A percentile compares a stretch with the other conserved stretches of the same genome.
phyloP scores from a whole-genome alignment of 768 basidiomycete genomes.

The Strobilomyces confusus region DNA sequence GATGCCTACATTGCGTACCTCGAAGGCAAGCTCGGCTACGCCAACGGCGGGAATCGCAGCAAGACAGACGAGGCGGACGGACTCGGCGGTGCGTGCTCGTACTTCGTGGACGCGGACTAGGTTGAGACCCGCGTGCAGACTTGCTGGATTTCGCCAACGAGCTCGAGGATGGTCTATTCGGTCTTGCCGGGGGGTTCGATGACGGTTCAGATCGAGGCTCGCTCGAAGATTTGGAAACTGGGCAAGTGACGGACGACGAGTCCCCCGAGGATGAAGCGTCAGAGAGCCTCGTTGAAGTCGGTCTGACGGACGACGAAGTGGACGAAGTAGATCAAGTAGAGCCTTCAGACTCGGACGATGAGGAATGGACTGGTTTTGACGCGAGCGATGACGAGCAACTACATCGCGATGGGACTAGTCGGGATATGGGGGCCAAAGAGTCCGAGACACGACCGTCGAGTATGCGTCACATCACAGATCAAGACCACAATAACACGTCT shows the following conservation, averaged over 20 bases:
- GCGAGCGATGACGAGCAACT: constrained; percentile 1
- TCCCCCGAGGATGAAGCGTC: constrained; percentile 6
- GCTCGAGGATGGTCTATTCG: constrained; percentile 12
- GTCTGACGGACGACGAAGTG: neutral
- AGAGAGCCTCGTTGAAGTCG: neutral
- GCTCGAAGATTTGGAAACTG: neutral
- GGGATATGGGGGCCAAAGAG: neutral
- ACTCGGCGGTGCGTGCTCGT: constrained; percentile 60
- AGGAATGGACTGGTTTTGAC: constrained; percentile 35
- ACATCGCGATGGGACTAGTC: neutral
- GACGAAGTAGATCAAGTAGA: too few species aligned
- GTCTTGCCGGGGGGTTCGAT: neutral
- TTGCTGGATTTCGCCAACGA: constrained; percentile 48
- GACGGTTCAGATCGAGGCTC: neutral
- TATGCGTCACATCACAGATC: constrained; percentile 7
- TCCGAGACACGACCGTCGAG: constrained; percentile 6
- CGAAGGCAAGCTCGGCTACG: constrained; percentile 69
- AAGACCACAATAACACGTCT: constrained; percentile 1
- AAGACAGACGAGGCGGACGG: constrained; percentile 67
- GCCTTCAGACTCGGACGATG: neutral
- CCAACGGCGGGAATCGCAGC: constrained; percentile 39
- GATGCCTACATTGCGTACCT: constrained; percentile 83
- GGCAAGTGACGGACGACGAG: neutral
- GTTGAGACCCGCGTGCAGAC: constrained; percentile 34
- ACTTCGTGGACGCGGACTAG: neutral